Conservation (phyloP, 2,329 filamentous ascomycete species). For the Aspergillus glaucus region DNA sequence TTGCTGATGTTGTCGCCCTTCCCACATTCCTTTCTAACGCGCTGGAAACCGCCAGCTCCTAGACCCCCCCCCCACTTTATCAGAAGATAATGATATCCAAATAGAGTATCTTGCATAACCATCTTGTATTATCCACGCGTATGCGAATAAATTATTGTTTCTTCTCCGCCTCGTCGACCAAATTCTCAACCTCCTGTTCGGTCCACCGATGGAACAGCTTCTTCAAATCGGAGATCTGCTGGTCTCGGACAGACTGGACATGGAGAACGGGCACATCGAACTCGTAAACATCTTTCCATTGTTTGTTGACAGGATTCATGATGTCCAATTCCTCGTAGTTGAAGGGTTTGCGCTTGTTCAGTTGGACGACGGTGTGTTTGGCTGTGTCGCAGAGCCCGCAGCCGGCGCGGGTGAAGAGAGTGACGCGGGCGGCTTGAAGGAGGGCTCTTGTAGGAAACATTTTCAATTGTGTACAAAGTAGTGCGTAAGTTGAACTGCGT, state of each 20-base stretch:
- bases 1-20: slow-evolving; percentile 42
- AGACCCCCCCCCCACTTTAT: slow-evolving; percentile 3
- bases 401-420: slow-evolving; percentile 55
- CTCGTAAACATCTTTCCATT: slow-evolving; percentile 57
- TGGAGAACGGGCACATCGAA: slow-evolving; percentile 61
- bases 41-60: slow-evolving; percentile 25
- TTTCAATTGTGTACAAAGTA: not conserved
- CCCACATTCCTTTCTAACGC: slow-evolving; percentile 35
- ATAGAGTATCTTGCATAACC: not conserved
- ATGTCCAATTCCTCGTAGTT: slow-evolving; percentile 56
- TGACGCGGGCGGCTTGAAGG: slow-evolving; percentile 41
- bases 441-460: slow-evolving; percentile 28
- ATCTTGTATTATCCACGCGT: not conserved
- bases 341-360: slow-evolving; percentile 49
- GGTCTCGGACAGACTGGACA: slow-evolving; percentile 42
- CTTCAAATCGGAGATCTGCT: slow-evolving; percentile 51
- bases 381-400: slow-evolving; percentile 58
- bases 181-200: slow-evolving; percentile 48
- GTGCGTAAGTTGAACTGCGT: not conserved
- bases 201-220: slow-evolving; percentile 61
- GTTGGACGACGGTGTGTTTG: slow-evolving; percentile 49
- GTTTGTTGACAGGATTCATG: slow-evolving; percentile 47
- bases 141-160: not conserved
- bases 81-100: not conserved
- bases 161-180: slow-evolving; percentile 47